A percentile compares a stretch with the other conserved stretches of the same genome.
Conservation (phyloP, 139 green algal genomes). For the Chlamydomonas schloesseri region DNA sequence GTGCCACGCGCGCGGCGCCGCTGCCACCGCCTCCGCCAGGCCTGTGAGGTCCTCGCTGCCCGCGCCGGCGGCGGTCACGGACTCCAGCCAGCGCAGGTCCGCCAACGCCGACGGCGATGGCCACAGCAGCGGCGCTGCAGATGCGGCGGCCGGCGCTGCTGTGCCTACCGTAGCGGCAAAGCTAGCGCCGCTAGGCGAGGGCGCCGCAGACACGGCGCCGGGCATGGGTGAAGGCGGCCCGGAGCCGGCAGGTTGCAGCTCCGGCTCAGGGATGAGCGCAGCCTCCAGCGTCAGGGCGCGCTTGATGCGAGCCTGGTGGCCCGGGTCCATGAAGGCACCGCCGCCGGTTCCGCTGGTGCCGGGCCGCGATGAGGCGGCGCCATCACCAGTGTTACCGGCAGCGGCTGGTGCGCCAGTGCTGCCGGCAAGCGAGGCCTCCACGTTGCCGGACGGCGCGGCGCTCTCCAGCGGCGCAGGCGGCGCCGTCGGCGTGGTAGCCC, state of each 20-base stretch:
- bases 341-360: background rate
- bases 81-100: constrained; percentile 45
- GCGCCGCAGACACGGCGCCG: no score
- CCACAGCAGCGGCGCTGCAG: background rate
- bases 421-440: no score
- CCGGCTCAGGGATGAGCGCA: no score
- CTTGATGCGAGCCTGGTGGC: background rate
- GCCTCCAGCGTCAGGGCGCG: no score
- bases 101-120: background rate
- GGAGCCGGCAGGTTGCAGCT: no score
- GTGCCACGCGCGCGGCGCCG: constrained; percentile 34
- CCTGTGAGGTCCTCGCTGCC: background rate
- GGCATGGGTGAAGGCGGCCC: no score
- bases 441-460: no score
- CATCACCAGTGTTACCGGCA: background rate
- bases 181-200: background rate
- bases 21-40: constrained; percentile 30
- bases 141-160: background rate
- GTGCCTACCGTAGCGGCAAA: background rate
- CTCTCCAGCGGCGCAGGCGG: no score
- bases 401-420: no score
- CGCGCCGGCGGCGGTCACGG: background rate
- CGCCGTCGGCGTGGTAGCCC: no score
- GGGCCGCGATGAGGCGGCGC: background rate
- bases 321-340: constrained; percentile 11